Base-by-base conservation (phyloP, 768 basidiomycete genomes). In the Lyophyllum shimeji region DNA sequence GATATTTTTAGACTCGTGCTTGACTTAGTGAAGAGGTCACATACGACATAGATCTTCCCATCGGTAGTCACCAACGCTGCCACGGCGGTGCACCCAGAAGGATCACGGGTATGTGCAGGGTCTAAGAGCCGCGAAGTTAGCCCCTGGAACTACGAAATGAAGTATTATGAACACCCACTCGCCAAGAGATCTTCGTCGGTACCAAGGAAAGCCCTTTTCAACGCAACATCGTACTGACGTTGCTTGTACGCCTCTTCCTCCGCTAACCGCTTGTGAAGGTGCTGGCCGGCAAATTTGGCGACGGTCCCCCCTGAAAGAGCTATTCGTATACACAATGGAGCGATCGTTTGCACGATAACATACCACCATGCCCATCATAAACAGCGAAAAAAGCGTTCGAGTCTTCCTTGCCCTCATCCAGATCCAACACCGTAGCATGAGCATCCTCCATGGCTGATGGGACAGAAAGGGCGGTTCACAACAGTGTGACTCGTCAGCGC, bases 341-440 rank as follows among this genome's bases (percentile, higher is more conserved):
- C 13, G 3, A 27, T 29, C 49, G 47, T 48, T 40, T 33, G 39
- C 43, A 62, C 45, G 25, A 46, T 21, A 52, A 70, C 83, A 61
- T 66, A 93, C 96, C 97, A 57, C 97, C 97, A 69, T 99, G 97
- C 27, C 97, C 97, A 74, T 99, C 97, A 67, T 97, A 98, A 1
- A 99, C 95, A 25, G 90, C 96, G 65, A 98, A 97, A 75, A 98
- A 95, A 0, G 91, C 81, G 68, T 87, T 90, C 5, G 76, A 74
- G 37, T 76, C 70, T 1, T 73, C 67, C 27, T 56, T 70, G 57
- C 64, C 74, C 40, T 79, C 80, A 55, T 89, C 86, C 55, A 97
- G 75, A 59, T 85, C 78, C 45, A 95, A 76, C 24, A 90, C 73
- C 37, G 84, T 79, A 17, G 90, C 79, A 72, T 98, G 96, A 1